Conservation (phyloP, 2,329 filamentous ascomycete genomes). For the Didymella pomorum region DNA sequence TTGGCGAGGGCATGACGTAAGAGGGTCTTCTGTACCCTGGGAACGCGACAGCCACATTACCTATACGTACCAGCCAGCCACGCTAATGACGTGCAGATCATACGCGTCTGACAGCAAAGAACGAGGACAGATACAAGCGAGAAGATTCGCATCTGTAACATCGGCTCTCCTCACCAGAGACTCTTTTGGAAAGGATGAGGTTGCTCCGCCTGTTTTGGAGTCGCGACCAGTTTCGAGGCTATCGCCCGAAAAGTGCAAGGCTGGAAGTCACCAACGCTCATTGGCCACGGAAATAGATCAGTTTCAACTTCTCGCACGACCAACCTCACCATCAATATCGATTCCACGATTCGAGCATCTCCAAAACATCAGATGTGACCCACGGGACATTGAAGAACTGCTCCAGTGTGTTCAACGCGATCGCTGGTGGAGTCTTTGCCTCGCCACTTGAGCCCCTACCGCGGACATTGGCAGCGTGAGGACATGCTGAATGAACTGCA, state of each 20-base stretch:
- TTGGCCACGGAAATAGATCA: slow-evolving; percentile 33
- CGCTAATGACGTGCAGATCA: slow-evolving; percentile 5
- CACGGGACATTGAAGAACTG: not conserved
- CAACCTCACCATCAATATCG: slow-evolving; percentile 27
- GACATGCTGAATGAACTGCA: not conserved
- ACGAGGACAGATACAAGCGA: not conserved
- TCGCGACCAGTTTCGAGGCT: slow-evolving; percentile 22
- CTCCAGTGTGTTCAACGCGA: not conserved
- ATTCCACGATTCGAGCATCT: slow-evolving; percentile 19
- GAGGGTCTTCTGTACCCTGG: not conserved
- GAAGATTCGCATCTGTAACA: slow-evolving; percentile 19
- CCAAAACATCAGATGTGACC: slow-evolving; percentile 8
- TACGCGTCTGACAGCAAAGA: slow-evolving; percentile 1
- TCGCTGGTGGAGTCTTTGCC: not conserved
- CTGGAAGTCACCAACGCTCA: slow-evolving; percentile 7
- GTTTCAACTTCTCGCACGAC: slow-evolving; percentile 21
- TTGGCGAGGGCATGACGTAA: not conserved
- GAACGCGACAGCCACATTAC: not conserved
- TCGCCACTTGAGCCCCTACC: not conserved
- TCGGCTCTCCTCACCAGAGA: slow-evolving; percentile 39
- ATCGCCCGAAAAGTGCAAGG: slow-evolving; percentile 11
- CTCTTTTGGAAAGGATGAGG: slow-evolving; percentile 11
- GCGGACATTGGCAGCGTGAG: not conserved
- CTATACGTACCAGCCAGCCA: not conserved
- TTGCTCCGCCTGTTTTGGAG: slow-evolving; percentile 7